phyloP scores from a whole-genome alignment of 805 yeast species.

The Candida oleophila region DNA sequence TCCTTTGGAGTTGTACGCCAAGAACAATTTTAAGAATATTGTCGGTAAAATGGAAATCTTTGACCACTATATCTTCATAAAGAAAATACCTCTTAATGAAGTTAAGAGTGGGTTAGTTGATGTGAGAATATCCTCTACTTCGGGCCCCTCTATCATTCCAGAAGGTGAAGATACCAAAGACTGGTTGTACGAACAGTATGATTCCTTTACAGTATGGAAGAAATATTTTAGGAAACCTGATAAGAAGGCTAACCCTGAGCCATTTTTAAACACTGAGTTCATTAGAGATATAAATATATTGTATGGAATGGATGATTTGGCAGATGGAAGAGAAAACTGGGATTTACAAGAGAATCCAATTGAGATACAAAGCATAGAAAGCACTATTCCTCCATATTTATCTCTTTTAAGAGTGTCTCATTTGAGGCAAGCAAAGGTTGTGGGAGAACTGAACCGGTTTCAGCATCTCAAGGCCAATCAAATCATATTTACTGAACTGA shows the following conservation, averaged over 20 bases:
- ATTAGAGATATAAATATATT: slow-evolving; percentile 28
- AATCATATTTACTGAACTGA: slow-evolving; percentile 12
- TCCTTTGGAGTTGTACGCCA: slow-evolving; percentile 4
- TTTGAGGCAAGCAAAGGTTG: slow-evolving; percentile 11
- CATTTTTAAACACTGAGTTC: slow-evolving; percentile 8
- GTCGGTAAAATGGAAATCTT: slow-evolving; percentile 1
- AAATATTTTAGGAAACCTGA: slow-evolving; percentile 1
- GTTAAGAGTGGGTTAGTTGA: slow-evolving; percentile 1
- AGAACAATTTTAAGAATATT: not conserved
- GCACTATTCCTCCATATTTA: slow-evolving; percentile 15
- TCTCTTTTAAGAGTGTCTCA: slow-evolving; percentile 20
- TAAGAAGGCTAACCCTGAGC: not conserved
- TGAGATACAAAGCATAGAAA: slow-evolving; percentile 11
- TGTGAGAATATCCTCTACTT: not conserved
- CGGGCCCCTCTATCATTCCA: slow-evolving; percentile 1
- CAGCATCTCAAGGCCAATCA: slow-evolving; percentile 14
- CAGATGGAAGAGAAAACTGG: slow-evolving; percentile 26
- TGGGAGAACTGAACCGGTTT: slow-evolving; percentile 13
- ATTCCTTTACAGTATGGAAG: slow-evolving; percentile 4
- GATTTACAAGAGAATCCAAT: slow-evolving; percentile 14
- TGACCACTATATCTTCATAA: slow-evolving; percentile 5
- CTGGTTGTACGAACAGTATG: slow-evolving; percentile 5
- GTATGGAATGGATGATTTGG: slow-evolving; percentile 29
- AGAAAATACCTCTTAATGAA: not conserved
- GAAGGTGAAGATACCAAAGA: slow-evolving; percentile 5